These are phyloP conservation scores for Stephania cephalantha DNA, from an alignment of 164 flowering plant species.

Conservation along the genomic window DNA sequence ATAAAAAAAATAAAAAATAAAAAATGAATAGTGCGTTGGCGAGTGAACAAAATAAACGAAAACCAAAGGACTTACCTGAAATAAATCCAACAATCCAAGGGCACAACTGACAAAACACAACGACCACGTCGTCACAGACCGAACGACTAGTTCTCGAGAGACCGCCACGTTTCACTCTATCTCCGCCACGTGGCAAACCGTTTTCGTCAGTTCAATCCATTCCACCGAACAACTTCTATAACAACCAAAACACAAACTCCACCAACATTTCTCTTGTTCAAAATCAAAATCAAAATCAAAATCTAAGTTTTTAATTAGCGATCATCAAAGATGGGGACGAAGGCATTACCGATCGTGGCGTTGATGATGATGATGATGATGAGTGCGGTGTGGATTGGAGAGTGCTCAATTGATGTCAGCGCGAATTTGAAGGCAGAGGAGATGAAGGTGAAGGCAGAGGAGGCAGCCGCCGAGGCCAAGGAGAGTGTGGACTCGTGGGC, in stretches of 20 bases:
- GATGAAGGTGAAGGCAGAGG: conserved; percentile 8
- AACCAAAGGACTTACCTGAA: not conserved
- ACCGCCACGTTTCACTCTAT: not conserved
- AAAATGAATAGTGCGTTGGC: not conserved
- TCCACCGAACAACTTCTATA: no score
- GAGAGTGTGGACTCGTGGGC: conserved; percentile 25
- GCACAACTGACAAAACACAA: not conserved
- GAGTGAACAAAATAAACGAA: not conserved
- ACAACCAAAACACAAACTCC: no score
- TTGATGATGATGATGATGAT: not conserved
- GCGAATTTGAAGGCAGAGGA: conserved; percentile 15
- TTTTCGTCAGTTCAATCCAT: not conserved
- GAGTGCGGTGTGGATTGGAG: not conserved
- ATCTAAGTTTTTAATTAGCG: no score
- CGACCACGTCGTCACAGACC: not conserved
- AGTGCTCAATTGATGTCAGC: conserved; percentile 18
- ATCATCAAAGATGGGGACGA: not conserved
- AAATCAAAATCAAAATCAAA: no score
- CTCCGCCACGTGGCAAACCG: not conserved
- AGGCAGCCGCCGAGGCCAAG: conserved; percentile 20
- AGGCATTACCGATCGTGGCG: not conserved
- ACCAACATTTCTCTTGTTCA: no score
- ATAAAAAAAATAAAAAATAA: no score
- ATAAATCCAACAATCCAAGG: not conserved
- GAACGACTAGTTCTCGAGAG: not conserved